These are phyloP conservation scores for Elongisporangium senticosum DNA, from an alignment of 352 stramenopile genomes.

Conservation along the genomic window DNA sequence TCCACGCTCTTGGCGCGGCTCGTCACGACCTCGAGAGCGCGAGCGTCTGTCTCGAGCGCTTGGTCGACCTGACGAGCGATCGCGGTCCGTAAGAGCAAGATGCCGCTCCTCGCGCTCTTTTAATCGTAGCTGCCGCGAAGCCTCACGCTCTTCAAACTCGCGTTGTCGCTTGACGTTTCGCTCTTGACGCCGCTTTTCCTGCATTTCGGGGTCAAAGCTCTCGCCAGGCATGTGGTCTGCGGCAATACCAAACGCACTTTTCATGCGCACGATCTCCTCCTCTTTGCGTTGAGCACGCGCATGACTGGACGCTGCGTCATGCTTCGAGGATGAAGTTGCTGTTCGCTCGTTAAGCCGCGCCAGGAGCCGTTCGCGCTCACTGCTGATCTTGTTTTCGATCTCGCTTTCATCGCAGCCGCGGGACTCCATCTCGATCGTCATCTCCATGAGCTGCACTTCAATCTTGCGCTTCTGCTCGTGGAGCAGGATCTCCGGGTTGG, in stretches of 20 bases:
- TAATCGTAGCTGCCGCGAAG: slow-evolving; percentile 19
- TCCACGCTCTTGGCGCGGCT: no score
- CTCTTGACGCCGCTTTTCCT: slow-evolving; percentile 57
- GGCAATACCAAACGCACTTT: slow-evolving; percentile 65
- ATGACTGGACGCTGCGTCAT: slow-evolving; percentile 41
- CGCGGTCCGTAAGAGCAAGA: slow-evolving; percentile 24
- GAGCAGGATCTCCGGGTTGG: slow-evolving; percentile 75
- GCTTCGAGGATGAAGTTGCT: not conserved
- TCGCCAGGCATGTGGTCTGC: slow-evolving; percentile 68
- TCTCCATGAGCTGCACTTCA: slow-evolving; percentile 75
- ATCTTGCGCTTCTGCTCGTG: slow-evolving; percentile 78
- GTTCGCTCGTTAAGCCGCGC: slow-evolving; percentile 13
- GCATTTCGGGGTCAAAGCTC: slow-evolving; percentile 72
- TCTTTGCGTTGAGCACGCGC: slow-evolving; percentile 55
- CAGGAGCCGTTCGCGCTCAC: slow-evolving; percentile 52
- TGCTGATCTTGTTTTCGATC: slow-evolving; percentile 55
- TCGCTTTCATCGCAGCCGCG: slow-evolving; percentile 61
- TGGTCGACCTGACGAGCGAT: slow-evolving; percentile 6
- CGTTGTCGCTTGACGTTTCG: slow-evolving; percentile 32
- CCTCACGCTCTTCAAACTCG: slow-evolving; percentile 46
- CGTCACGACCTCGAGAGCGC: no score
- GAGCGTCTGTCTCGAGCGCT: no score
- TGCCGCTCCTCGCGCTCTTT: slow-evolving; percentile 38
- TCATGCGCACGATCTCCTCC: slow-evolving; percentile 58
- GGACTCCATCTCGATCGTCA: slow-evolving; percentile 75